Evolutionary conservation across 305 asterid genomes (phyloP), one percentile per base, ranked within the genome.

Genomic region (Salvia sclarea): DNA sequence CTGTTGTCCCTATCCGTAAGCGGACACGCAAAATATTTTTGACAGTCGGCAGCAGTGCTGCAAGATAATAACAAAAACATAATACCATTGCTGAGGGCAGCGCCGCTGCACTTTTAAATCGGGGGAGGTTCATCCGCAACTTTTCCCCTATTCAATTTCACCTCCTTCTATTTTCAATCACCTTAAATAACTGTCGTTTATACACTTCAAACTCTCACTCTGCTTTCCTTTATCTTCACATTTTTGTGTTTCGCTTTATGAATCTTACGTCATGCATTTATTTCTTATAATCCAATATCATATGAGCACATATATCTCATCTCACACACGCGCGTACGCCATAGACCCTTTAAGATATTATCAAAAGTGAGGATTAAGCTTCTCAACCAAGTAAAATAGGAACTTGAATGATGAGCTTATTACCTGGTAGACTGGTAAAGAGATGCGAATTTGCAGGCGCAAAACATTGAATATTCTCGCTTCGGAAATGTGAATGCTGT

Each of bases 31-130:
- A 55, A 57, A 22, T 8, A 8, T 35, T 47, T 37, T 40, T 67
- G 71, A 60, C 71, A 66, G 76, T 37, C 41, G 11, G 11, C 44
- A 53, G 13, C 71, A 64, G 69, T 20, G 43, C 13, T 9, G 11
- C 43, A 38, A 41, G 47, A 57, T 57, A 77, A 68, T 58, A 40
- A 68, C 73, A 73, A 77, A 44, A 35, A 56, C 50, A 69, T 60
- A 66, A 75, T 48, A 57, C 33, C 33, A 28, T 28, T 1, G 2
- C 5, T 28, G 33, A 28, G 33, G 5, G 33, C 33, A 28, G 33
- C 33, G 33, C 33, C 33, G 33, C 33, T 28, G 33, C 33, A n/a
- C n/a, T n/a, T n/a, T n/a, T n/a, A n/a, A n/a, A n/a, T n/a, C n/a
- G n/a, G n/a, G 17, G 18, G 13, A 20, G 54, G 28, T 28, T 52